A percentile compares a stretch with the other conserved stretches of the same genome.
phyloP scores from a whole-genome alignment of 306 rosid genomes.

The Corylus avellana region DNA sequence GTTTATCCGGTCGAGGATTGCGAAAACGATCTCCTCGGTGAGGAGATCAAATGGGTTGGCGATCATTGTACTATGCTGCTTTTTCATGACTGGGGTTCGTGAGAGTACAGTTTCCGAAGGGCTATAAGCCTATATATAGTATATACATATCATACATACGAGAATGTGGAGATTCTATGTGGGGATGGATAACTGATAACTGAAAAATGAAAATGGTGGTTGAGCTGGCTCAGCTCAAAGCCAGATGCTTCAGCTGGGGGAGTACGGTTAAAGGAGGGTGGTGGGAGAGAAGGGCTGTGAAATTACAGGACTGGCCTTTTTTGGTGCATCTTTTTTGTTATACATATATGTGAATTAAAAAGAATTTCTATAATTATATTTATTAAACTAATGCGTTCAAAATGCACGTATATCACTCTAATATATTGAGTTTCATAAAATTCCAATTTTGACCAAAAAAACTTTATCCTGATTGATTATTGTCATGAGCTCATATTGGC shows the following conservation, averaged over 20 bases:
- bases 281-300: neutral
- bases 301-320: neutral
- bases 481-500: no score
- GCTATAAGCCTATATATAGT: neutral
- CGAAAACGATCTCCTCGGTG: constrained; percentile 69
- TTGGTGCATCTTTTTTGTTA: no score
- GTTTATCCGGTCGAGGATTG: constrained; percentile 58
- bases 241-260: constrained; percentile 1
- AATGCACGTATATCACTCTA: no score
- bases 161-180: neutral
- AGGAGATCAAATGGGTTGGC: constrained; percentile 52
- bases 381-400: no score
- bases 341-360: no score
- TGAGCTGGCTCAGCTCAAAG: neutral
- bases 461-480: no score
- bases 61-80: neutral
- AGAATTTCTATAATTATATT: no score
- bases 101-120: neutral
- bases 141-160: no score
- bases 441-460: no score
- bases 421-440: no score
- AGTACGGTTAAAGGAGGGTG: constrained; percentile 24
- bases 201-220: constrained; percentile 11
- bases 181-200: no score
- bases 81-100: constrained; percentile 18